Evolutionary conservation across 257 asterid genomes (phyloP), one percentile per base, ranked within the genome.

Genomic region (Capsicum chinense): DNA sequence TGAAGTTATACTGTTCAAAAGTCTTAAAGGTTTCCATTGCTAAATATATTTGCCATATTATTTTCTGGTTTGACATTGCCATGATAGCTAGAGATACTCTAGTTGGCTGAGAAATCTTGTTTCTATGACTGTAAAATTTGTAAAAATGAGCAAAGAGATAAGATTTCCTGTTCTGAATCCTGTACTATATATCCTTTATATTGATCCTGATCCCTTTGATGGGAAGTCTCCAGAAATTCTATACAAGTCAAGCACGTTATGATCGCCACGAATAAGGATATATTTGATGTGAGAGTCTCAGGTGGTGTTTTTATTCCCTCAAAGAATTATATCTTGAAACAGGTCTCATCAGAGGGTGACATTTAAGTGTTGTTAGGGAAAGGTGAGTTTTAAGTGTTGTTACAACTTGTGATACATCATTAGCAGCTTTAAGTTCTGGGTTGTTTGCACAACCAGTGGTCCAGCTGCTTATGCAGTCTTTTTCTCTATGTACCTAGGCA

Each of bases 1-100:
- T 86, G 71, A 87, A 88, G 58, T 87, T 86, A 86, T 64, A 83
- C 81, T 60, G 87, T 85, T 69, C 82, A 80, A 71, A 60, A 79
- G 37, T 68, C 42, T 54, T 73, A n/a, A 74, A 84, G 84, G 68
- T 85, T 76, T 86, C 83, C 39, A 81, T 64, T 63, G 85, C 86
- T 37, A 47, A 42, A 9, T 54, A 56, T 67, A 16, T 79, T 87
- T 62, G 15, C 85, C 84, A 62, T 54, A 35, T n/a, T 73, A 35
- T 26, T 83, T 37, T 52, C 56, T 67, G 56, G 87, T 85, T 44
- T 52, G 79, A 81, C 82, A 33, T 33, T 78, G n/a, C 64, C 64
- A 56, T 78, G 64, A 54, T 78, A 78, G 16, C 82, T 78, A 54
- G 66, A 54, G 33, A 8, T 52, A 33, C 50, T 78, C 67, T 50